These are phyloP conservation scores for Bocquillonia castaneifolia DNA, from an alignment of 441 rosid species.

Conservation along the genomic window DNA sequence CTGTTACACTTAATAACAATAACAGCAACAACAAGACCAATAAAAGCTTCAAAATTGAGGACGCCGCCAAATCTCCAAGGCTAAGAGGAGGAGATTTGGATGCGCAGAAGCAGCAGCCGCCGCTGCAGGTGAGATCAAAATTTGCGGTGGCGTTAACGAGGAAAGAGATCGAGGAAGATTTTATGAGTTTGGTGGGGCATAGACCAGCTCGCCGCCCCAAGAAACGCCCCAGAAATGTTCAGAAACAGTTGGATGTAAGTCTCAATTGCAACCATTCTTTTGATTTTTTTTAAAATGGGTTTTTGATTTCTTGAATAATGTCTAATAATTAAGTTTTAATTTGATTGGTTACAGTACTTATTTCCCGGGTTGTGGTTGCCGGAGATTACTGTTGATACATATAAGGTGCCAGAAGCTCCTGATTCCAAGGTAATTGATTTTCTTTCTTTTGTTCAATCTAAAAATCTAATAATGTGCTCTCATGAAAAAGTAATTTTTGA, in stretches of 20 bases:
- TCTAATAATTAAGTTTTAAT: too few species aligned
- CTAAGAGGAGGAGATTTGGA: slow-evolving; percentile 24
- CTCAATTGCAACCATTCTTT: background rate
- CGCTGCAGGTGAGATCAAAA: slow-evolving; percentile 33
- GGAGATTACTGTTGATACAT: slow-evolving; percentile 53
- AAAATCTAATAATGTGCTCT: too few species aligned
- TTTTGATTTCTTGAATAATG: background rate
- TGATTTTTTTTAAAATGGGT: background rate
- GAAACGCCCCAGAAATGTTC: slow-evolving; percentile 57
- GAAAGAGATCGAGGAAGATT: slow-evolving; percentile 79
- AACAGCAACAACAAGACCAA: too few species aligned
- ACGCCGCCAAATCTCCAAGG: slow-evolving; percentile 11
- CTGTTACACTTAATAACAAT: too few species aligned
- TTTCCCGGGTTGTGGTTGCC: slow-evolving; percentile 56
- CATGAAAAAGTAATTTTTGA: background rate
- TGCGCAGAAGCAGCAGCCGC: slow-evolving; percentile 18
- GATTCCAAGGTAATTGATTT: slow-evolving; percentile 38
- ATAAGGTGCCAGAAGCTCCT: slow-evolving; percentile 48
- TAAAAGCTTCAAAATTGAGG: slow-evolving; percentile 15
- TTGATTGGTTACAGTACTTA: slow-evolving; percentile 37
- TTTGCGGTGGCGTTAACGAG: slow-evolving; percentile 45
- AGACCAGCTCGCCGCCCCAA: slow-evolving; percentile 64
- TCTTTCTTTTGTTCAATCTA: too few species aligned
- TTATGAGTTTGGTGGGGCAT: slow-evolving; percentile 41
- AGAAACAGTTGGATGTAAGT: slow-evolving; percentile 64